Evolutionary conservation across 441 rosid species (phyloP).

Genomic region (Pelargonium australe): DNA sequence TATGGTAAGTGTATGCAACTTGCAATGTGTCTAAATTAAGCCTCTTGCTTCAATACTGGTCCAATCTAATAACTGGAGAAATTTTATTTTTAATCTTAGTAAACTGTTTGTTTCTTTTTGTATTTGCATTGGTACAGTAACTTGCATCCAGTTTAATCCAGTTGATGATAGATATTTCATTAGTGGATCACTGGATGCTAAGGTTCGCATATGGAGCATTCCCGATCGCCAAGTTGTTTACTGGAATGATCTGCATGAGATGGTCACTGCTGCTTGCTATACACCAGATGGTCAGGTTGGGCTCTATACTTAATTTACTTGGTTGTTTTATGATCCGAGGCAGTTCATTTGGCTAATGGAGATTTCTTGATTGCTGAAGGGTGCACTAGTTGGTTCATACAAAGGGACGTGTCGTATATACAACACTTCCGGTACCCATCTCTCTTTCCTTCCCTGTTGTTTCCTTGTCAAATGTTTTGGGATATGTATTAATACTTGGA

Average conservation of each 20-base stretch:
- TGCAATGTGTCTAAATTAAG: constrained; percentile 6
- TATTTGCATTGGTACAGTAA: constrained; percentile 50
- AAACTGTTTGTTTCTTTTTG: constrained; percentile 21
- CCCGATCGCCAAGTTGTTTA: constrained; percentile 92
- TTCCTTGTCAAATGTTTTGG: not conserved
- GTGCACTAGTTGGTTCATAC: constrained; percentile 87
- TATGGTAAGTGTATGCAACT: constrained; percentile 40
- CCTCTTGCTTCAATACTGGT: not conserved
- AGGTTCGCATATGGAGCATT: constrained; percentile 97
- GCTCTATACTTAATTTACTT: constrained; percentile 8
- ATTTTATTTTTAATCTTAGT: constrained; percentile 9
- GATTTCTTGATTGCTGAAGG: constrained; percentile 48
- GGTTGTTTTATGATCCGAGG: constrained; percentile 9
- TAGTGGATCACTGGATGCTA: constrained; percentile 93
- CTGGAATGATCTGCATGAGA: constrained; percentile 97
- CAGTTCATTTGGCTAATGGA: constrained; percentile 19
- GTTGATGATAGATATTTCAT: constrained; percentile 94
- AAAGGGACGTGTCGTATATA: constrained; percentile 88
- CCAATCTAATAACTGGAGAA: not conserved
- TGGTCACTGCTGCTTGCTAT: constrained; percentile 97
- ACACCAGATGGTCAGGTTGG: constrained; percentile 97
- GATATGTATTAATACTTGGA: constrained; percentile 12
- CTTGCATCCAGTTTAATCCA: constrained; percentile 98
- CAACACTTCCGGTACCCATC: constrained; percentile 49
- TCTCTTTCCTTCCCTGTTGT: not conserved